Percentiles rank a stretch among this genome's conserved stretches.
phyloP scores from a whole-genome alignment of 495 filamentous ascomycete genomes.

The Talaromyces liani region DNA sequence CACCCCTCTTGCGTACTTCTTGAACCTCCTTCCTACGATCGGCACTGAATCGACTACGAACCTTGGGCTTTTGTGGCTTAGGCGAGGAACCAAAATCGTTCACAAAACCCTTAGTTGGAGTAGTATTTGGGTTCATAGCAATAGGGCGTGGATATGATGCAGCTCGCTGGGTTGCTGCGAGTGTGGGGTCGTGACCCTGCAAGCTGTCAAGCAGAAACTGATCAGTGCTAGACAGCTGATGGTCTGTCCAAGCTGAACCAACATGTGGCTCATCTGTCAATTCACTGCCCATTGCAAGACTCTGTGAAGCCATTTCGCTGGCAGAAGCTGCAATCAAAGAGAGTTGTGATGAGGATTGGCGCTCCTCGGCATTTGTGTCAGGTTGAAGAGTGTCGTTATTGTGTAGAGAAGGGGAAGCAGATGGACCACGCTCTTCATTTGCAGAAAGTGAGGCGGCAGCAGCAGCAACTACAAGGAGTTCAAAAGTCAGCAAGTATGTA shows the following conservation, averaged over 20 bases:
- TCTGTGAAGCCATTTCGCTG: slow-evolving; percentile 42
- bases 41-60: slow-evolving; percentile 61
- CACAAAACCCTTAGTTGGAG: slow-evolving; percentile 45
- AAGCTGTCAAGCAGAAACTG: slow-evolving; percentile 40
- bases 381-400: slow-evolving; percentile 32
- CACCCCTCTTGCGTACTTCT: slow-evolving; percentile 70
- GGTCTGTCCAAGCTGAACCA: slow-evolving; percentile 26
- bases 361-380: slow-evolving; percentile 28
- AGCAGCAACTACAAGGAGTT: neutral
- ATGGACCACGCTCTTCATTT: slow-evolving; percentile 24
- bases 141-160: slow-evolving; percentile 45
- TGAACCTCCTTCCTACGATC: slow-evolving; percentile 69
- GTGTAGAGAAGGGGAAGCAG: slow-evolving; percentile 31
- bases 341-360: slow-evolving; percentile 36
- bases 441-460: slow-evolving; percentile 21
- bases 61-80: slow-evolving; percentile 47
- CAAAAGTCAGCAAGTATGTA: neutral
- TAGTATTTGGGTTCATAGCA: slow-evolving; percentile 46
- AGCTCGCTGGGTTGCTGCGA: slow-evolving; percentile 39
- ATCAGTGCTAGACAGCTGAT: slow-evolving; percentile 35
- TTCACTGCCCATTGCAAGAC: slow-evolving; percentile 33
- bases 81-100: slow-evolving; percentile 49
- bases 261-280: slow-evolving; percentile 28
- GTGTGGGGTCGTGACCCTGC: slow-evolving; percentile 37
- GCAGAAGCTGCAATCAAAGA: slow-evolving; percentile 44